phyloP scores from a whole-genome alignment of 2,329 filamentous ascomycete species.

The Venturia asperata region DNA sequence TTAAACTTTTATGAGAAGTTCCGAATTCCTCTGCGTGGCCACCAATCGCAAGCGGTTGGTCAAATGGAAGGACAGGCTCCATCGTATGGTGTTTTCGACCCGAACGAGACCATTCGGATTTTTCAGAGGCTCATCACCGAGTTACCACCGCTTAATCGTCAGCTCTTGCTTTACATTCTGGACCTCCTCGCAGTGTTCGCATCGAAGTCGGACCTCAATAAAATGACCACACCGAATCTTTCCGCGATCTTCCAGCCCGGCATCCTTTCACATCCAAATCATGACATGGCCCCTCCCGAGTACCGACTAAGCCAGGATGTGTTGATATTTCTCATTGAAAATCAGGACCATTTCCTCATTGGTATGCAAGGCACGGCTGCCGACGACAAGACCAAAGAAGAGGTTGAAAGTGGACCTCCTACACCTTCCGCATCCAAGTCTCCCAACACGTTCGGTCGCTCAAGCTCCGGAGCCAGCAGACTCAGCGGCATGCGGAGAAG shows the following conservation, averaged over 20 bases:
- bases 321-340: slow-evolving; percentile 94
- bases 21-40: slow-evolving; percentile 66
- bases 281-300: slow-evolving; percentile 92
- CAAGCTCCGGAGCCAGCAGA: slow-evolving; percentile 80
- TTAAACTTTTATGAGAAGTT: slow-evolving; percentile 89
- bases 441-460: slow-evolving; percentile 59
- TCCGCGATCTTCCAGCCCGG: slow-evolving; percentile 97
- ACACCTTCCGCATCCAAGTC: slow-evolving; percentile 38
- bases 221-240: slow-evolving; percentile 92
- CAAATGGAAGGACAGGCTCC: slow-evolving; percentile 58
- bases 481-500: slow-evolving; percentile 81
- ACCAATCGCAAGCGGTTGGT: slow-evolving; percentile 64
- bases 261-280: slow-evolving; percentile 84
- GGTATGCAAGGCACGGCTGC: slow-evolving; percentile 98
- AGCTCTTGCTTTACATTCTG: slow-evolving; percentile 89
- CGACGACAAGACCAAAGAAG: slow-evolving; percentile 68
- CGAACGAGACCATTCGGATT: slow-evolving; percentile 65
- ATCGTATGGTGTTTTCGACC: slow-evolving; percentile 66
- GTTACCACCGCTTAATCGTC: slow-evolving; percentile 84
- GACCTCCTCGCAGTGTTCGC: slow-evolving; percentile 95
- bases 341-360: slow-evolving; percentile 96
- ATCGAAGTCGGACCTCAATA: slow-evolving; percentile 91
- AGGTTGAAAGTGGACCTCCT: slow-evolving; percentile 61
- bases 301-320: slow-evolving; percentile 95
- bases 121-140: slow-evolving; percentile 92